phyloP scores from a whole-genome alignment of 2,329 filamentous ascomycete genomes.

The Fusarium redolens region DNA sequence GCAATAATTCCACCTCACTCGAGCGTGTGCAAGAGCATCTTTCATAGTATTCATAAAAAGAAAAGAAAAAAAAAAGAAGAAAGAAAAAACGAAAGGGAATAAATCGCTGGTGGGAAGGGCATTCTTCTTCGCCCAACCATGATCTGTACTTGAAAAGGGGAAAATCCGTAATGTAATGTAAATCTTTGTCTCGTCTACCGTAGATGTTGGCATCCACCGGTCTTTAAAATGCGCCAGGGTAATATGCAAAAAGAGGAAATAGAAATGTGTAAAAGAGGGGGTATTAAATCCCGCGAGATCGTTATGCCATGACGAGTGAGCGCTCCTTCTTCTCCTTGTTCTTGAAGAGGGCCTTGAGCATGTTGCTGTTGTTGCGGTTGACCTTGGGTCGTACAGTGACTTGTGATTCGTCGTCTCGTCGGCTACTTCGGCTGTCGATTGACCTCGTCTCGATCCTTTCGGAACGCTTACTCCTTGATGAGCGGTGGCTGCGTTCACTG shows the following conservation, averaged over 20 bases:
- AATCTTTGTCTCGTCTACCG: conserved; percentile 31
- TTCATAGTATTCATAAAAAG: conserved; percentile 16
- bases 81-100: conserved; percentile 12
- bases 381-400: conserved; percentile 60
- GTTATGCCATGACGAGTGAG: conserved; percentile 47
- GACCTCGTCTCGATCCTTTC: conserved; percentile 49
- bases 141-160: conserved; percentile 8
- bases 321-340: conserved; percentile 62
- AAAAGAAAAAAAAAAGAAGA: neutral
- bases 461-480: conserved; percentile 50
- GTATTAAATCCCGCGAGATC: neutral
- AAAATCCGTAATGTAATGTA: neutral
- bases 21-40: conserved; percentile 26
- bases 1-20: conserved; percentile 20
- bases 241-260: conserved; percentile 13
- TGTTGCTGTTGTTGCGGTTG: conserved; percentile 59
- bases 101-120: conserved; percentile 31
- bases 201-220: conserved; percentile 5
- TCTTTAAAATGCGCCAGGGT: conserved; percentile 24
- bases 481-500: conserved; percentile 51
- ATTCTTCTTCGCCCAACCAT: conserved; percentile 27
- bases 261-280: neutral
- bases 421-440: conserved; percentile 51
- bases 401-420: conserved; percentile 48
- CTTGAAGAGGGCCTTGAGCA: conserved; percentile 70